Evolutionary conservation across 2,329 filamentous ascomycete genomes (phyloP), one percentile per base, ranked within the genome.

Genomic region (Arthrobotrys iridis): DNA sequence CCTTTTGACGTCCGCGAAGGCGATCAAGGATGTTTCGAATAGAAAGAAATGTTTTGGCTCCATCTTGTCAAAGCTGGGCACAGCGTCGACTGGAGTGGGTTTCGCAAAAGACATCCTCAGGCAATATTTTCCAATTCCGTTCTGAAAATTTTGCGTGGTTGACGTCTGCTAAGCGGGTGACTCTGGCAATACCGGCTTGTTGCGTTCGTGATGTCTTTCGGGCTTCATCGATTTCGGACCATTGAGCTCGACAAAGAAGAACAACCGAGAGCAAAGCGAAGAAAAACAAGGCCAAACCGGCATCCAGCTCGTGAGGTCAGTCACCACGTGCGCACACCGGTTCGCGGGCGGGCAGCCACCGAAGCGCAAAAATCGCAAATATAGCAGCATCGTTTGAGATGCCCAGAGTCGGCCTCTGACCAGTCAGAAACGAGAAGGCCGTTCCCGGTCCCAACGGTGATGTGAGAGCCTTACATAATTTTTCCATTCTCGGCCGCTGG

Each of bases 401-500:
- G 45, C 43, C 55, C 64, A 43, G 52, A 59, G 40, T 11, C 26
- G 11, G 46, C 15, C n/a, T 1, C 30, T 26, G 26, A 26, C 55
- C 52, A 68, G 45, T 63, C 65, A 62, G 48, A 58, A 71, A 63
- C 40, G 28, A 71, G 66, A 63, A 71, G 66, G 28, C 58, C 46
- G 66, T 73, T 73, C 68, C 68, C 60, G 68, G 68, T 73, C 65
- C 65, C 62, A 55, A 60, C 20, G 40, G 22, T 59, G 28, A 37
- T 35, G 50, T 55, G 50, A 58, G 18, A 52, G 24, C 41, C 33
- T 55, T 52, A 52, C 48, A 55, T 73, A 50, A 35, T 59, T 26
- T 15, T 74, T 60, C 70, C 70, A 74, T 66, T 63, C 62, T 62
- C 48, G 70, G 62, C 55, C 43, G 50, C 52, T 66, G 55, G 55